Conservation (phyloP, 2,329 filamentous ascomycete species). For the Aspergillus sp. region DNA sequence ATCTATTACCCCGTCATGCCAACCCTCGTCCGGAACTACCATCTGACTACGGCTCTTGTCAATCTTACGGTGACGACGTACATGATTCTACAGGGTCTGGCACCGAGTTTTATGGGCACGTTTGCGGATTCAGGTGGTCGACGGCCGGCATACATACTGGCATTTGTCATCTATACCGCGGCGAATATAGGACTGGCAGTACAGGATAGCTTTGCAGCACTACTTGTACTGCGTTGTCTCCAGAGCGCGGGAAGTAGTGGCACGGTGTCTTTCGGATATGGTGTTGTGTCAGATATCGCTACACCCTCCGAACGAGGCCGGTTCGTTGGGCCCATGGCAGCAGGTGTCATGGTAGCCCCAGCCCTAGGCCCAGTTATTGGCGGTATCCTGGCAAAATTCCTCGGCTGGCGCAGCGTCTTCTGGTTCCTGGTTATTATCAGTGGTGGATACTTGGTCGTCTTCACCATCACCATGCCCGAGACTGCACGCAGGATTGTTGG, state of each 20-base stretch:
- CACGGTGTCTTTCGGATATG: constrained; percentile 23
- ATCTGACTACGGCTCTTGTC: constrained; percentile 15
- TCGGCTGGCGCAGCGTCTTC: constrained; percentile 25
- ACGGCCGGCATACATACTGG: constrained; percentile 23
- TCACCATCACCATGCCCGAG: constrained; percentile 19
- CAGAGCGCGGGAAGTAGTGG: constrained; percentile 25
- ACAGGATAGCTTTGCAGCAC: constrained; percentile 20
- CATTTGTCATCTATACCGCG: constrained; percentile 22
- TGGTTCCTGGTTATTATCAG: constrained; percentile 25
- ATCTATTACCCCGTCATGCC: constrained; percentile 24
- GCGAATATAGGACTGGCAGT: constrained; percentile 28
- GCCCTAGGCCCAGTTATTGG: constrained; percentile 26
- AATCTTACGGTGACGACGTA: constrained; percentile 27
- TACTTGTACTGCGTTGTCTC: constrained; percentile 25
- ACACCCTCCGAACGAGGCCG: constrained; percentile 23
- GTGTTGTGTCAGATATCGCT: constrained; percentile 26
- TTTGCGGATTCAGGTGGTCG: constrained; percentile 26
- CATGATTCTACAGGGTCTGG: constrained; percentile 23
- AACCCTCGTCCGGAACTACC: constrained; percentile 15
- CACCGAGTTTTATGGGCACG: constrained; percentile 24
- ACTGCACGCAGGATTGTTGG: constrained; percentile 29
- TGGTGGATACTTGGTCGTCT: constrained; percentile 12
- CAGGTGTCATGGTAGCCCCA: constrained; percentile 19
- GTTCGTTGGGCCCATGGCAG: constrained; percentile 23
- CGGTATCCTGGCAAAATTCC: constrained; percentile 17